These are phyloP conservation scores for Alisma plantagoaquatica DNA, from an alignment of 106 monocot species.

Conservation along the genomic window DNA sequence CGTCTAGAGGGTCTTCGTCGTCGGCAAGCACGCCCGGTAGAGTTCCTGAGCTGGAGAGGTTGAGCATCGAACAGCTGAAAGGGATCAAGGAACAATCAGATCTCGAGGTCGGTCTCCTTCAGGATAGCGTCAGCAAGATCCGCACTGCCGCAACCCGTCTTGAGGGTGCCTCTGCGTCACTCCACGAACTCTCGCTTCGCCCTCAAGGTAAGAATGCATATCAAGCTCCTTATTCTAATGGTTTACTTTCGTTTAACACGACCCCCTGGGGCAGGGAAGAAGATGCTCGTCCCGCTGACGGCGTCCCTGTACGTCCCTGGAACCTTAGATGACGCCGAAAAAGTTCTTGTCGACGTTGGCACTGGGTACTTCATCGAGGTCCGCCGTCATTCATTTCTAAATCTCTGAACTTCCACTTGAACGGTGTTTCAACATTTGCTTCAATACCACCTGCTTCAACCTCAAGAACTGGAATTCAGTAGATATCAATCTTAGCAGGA, in stretches of 20 bases:
- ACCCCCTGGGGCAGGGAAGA: constrained; percentile 52
- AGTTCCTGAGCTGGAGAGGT: constrained; percentile 34
- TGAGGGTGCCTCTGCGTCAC: constrained; percentile 62
- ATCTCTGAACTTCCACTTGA: too few relatives aligned
- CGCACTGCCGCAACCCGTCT: constrained; percentile 71
- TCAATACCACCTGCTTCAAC: too few relatives aligned
- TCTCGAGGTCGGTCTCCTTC: constrained; percentile 80
- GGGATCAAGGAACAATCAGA: constrained; percentile 84
- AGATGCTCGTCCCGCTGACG: constrained; percentile 92
- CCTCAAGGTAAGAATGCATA: constrained; percentile 68
- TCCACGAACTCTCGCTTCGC: constrained; percentile 73
- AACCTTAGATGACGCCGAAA: constrained; percentile 70
- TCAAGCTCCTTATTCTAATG: too few relatives aligned
- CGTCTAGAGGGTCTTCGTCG: not conserved
- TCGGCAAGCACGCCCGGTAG: not conserved
- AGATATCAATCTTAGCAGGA: too few relatives aligned
- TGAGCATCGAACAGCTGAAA: constrained; percentile 85
- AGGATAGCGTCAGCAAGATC: constrained; percentile 95
- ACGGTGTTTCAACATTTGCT: too few relatives aligned
- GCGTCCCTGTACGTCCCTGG: constrained; percentile 94
- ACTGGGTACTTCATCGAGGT: constrained; percentile 99
- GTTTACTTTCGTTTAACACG: too few relatives aligned
- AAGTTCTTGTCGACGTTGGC: constrained; percentile 89
- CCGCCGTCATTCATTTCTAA: too few relatives aligned
- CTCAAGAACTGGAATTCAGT: too few relatives aligned